A percentile compares a stretch with the other conserved stretches of the same genome.
phyloP scores from a whole-genome alignment of 768 basidiomycete genomes.

The Pisolithus microcarpus region DNA sequence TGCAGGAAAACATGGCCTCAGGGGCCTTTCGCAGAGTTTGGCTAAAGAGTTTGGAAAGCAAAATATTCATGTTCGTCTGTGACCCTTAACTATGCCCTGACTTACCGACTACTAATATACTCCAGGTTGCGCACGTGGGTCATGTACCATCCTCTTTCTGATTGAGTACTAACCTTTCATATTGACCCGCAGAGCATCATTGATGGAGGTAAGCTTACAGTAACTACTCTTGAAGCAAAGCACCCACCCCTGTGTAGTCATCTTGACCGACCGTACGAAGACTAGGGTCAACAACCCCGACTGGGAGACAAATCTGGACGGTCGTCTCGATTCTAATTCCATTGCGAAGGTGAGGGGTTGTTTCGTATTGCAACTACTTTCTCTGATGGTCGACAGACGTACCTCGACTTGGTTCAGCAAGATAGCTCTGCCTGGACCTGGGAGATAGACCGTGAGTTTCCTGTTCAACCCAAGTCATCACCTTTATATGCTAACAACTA shows the following conservation, averaged over 20 bases:
- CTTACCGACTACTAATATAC: constrained; percentile 1
- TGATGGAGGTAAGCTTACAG: constrained; percentile 44
- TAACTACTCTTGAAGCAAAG: not conserved
- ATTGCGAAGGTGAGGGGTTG: constrained; percentile 50
- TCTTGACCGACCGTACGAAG: constrained; percentile 34
- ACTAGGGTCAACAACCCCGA: constrained; percentile 24
- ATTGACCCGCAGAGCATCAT: constrained; percentile 47
- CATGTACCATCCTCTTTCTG: not conserved
- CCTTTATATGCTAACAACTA: not conserved
- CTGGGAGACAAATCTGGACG: constrained; percentile 40
- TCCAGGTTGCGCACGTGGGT: constrained; percentile 60
- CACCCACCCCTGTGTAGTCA: constrained; percentile 23
- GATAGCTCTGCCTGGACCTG: constrained; percentile 70
- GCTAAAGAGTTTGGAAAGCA: constrained; percentile 70
- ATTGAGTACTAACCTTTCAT: not conserved
- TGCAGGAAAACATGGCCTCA: constrained; percentile 54
- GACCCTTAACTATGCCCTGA: not conserved
- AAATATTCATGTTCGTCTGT: constrained; percentile 55
- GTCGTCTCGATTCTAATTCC: constrained; percentile 52
- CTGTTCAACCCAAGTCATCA: not conserved
- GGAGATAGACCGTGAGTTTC: constrained; percentile 66
- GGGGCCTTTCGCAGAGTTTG: constrained; percentile 63
- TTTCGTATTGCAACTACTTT: not conserved
- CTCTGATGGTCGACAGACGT: constrained; percentile 37
- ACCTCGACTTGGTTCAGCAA: constrained; percentile 60